Evolutionary conservation across 257 asterid species (phyloP), one percentile per base, ranked within the genome.

Genomic region (Primulina huaijiensis): DNA sequence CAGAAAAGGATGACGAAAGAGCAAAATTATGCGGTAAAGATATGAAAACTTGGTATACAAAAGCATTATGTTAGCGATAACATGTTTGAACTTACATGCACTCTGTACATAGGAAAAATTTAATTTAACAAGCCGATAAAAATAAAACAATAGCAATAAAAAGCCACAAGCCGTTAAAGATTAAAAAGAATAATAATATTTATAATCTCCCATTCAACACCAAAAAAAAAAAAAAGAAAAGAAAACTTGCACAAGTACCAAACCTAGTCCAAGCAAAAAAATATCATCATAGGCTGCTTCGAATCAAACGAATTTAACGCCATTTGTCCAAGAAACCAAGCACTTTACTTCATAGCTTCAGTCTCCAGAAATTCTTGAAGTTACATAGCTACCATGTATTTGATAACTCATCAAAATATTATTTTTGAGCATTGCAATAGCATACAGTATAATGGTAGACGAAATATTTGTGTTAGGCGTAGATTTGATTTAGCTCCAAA

Each of bases 401-500:
- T 5, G 11, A 12, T 14, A 46, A 46, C 56, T 16, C 56, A 1
- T 16, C 20, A 5, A 46, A 46, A 50, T 50, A 50, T 50, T 50
- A 2, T 50, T 50, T 14, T 4, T 50, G 8, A 43, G 12, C 53
- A 43, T 43, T 3, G n/a, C n/a, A 43, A n/a, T 43, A 2, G 50
- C 17, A 40, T 40, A 40, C 64, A 25, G 2, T 27, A 1, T 27
- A 27, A 27, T 27, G 30, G 30, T 2, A 27, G 30, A 27, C 30
- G 3, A 27, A 27, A 27, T 27, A 3, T 59, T 7, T 7, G 30
- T 3, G 10, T 77, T 72, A 79, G 4, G 78, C 83, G 56, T 74
- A 74, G 10, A 71, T 72, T 1, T 90, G 96, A 85, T 94, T 94
- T 57, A 91, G 67, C 62, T 79, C 81, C 84, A 86, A 70, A 16